These are phyloP conservation scores for Lactuca saligna DNA, from an alignment of 129 eudicot genomes.

Conservation along the genomic window DNA sequence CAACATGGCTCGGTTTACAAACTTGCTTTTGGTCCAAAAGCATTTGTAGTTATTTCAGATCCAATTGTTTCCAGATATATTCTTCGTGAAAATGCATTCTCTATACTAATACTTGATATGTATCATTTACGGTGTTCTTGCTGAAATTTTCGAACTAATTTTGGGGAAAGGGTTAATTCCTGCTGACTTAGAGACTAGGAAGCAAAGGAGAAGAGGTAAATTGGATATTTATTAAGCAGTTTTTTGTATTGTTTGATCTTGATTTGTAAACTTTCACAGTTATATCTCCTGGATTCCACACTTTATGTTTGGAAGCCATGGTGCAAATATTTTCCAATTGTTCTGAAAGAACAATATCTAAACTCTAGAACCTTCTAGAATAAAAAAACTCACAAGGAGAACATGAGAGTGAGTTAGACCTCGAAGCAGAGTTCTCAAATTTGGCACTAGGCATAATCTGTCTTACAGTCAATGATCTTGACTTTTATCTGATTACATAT, in stretches of 20 bases:
- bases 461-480: conserved; percentile 89
- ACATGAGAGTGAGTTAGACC: conserved; percentile 70
- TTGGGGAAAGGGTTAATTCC: conserved; percentile 99
- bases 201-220: conserved; percentile 92
- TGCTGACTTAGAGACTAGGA: conserved; percentile 95
- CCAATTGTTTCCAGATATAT: conserved; percentile 91
- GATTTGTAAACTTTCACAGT: conserved; percentile 48
- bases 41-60: conserved; percentile 96
- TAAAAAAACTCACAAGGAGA: conserved; percentile 45
- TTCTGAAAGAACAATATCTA: conserved; percentile 61
- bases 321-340: conserved; percentile 72
- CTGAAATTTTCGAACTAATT: conserved; percentile 95
- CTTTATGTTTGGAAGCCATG: conserved; percentile 92
- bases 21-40: conserved; percentile 99
- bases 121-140: conserved; percentile 85
- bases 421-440: conserved; percentile 95
- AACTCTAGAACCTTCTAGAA: conserved; percentile 78
- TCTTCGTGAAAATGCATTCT: conserved; percentile 87
- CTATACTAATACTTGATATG: not conserved
- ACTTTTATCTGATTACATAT: conserved; percentile 31
- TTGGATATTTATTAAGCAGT: too few species aligned
- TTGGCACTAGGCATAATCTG: conserved; percentile 96
- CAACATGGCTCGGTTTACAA: conserved; percentile 98
- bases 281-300: conserved; percentile 94
- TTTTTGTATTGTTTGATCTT: not conserved